Evolutionary conservation across 805 yeast species (phyloP).

Genomic region (Kluyveromyces nonfermentans): DNA sequence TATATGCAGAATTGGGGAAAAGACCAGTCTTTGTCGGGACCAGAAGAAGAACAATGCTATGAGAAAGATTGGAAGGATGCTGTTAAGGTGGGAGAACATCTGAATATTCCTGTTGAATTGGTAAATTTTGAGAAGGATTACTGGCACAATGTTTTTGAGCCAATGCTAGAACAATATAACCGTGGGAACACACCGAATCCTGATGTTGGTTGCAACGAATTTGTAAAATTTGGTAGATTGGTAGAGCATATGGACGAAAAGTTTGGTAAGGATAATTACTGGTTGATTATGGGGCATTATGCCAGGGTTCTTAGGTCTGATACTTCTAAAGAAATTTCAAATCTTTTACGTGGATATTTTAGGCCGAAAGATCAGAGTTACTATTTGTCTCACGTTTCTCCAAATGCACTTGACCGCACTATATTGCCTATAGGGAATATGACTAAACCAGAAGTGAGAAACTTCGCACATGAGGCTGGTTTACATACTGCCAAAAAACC

Average conservation of each 20-base stretch:
- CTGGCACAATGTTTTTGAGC: constrained; percentile 87
- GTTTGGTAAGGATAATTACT: constrained; percentile 43
- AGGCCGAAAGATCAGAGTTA: constrained; percentile 80
- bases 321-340: constrained; percentile 20
- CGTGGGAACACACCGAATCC: constrained; percentile 88
- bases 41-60: constrained; percentile 48
- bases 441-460: constrained; percentile 64
- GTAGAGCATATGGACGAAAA: constrained; percentile 41
- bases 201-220: constrained; percentile 77
- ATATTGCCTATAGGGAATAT: constrained; percentile 77
- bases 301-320: constrained; percentile 38
- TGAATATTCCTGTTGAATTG: constrained; percentile 61
- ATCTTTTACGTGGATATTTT: constrained; percentile 50
- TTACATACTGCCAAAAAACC: constrained; percentile 68
- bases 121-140: constrained; percentile 85
- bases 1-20: constrained; percentile 92
- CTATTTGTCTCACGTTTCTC: constrained; percentile 62
- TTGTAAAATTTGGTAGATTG: constrained; percentile 80
- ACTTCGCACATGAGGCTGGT: constrained; percentile 45
- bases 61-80: constrained; percentile 90
- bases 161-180: constrained; percentile 71
- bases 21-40: constrained; percentile 19
- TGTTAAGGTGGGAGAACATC: constrained; percentile 45
- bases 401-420: constrained; percentile 37
- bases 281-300: constrained; percentile 89